Evolutionary conservation across 495 filamentous ascomycete species (phyloP).

Genomic region (Elasticomyces elasticus): DNA sequence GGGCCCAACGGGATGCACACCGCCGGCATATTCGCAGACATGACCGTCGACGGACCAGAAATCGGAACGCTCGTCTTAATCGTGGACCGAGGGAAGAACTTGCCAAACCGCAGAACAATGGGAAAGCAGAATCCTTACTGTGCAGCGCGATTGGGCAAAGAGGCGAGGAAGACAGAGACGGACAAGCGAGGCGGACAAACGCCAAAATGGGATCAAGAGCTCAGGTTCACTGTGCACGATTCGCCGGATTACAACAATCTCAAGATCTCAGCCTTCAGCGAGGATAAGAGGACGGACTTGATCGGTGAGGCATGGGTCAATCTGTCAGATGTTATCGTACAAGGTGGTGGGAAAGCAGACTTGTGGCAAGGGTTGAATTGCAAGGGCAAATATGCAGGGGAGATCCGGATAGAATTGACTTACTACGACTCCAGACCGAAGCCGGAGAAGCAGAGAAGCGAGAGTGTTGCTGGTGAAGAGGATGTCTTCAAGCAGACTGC

Average conservation of each 20-base stretch:
- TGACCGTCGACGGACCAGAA: constrained; percentile 85
- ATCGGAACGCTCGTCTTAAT: constrained; percentile 90
- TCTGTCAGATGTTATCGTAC: constrained; percentile 67
- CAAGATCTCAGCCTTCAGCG: constrained; percentile 93
- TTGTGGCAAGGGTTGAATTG: constrained; percentile 80
- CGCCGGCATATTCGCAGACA: constrained; percentile 91
- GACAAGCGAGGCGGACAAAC: constrained; percentile 93
- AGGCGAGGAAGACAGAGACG: constrained; percentile 94
- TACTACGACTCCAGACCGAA: constrained; percentile 87
- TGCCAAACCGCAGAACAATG: constrained; percentile 92
- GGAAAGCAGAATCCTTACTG: constrained; percentile 98
- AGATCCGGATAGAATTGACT: constrained; percentile 89
- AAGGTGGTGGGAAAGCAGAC: constrained; percentile 84
- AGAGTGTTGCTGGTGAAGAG: constrained; percentile 28
- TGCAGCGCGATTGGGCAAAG: constrained; percentile 85
- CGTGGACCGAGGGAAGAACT: constrained; percentile 74
- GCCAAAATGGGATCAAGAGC: constrained; percentile 93
- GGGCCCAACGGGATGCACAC: constrained; percentile 46
- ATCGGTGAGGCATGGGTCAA: constrained; percentile 90
- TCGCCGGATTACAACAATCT: constrained; percentile 90
- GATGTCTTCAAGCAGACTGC: background rate
- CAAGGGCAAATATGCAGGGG: constrained; percentile 88
- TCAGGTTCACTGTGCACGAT: constrained; percentile 92
- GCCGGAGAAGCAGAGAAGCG: constrained; percentile 49
- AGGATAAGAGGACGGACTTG: constrained; percentile 90